Evolutionary conservation across 306 rosid species (phyloP).

Genomic region (Cicer arietinum): DNA sequence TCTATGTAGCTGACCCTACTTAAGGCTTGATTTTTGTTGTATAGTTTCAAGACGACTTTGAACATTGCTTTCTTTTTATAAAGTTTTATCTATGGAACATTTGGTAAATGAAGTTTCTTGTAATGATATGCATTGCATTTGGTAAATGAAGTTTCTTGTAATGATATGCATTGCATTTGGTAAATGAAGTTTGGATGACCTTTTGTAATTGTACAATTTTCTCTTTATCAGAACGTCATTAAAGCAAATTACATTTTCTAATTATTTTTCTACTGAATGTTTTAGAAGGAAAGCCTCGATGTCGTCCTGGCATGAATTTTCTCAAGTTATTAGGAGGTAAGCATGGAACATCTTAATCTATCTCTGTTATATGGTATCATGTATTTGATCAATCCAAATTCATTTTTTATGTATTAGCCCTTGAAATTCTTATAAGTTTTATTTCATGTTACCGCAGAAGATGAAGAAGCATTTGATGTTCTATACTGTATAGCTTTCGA

Average conservation of each 20-base stretch:
- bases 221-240: slow-evolving; percentile 25
- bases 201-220: slow-evolving; percentile 14
- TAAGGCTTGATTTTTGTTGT: too few relatives aligned
- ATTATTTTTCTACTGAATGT: slow-evolving; percentile 22
- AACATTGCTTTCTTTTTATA: background rate
- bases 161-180: background rate
- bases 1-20: too few relatives aligned
- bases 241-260: slow-evolving; percentile 7
- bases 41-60: background rate
- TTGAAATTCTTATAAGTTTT: slow-evolving; percentile 30
- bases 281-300: slow-evolving; percentile 75
- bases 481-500: slow-evolving; percentile 86
- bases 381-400: background rate
- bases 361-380: slow-evolving; percentile 17
- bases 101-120: background rate
- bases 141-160: background rate
- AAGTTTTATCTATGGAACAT: background rate
- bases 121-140: background rate
- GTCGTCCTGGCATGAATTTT: slow-evolving; percentile 83
- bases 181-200: background rate
- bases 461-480: slow-evolving; percentile 82
- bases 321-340: slow-evolving; percentile 85
- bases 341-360: slow-evolving; percentile 29
- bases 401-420: slow-evolving; percentile 20
- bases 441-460: slow-evolving; percentile 58